These are phyloP conservation scores for Xylariales sp. DNA, from an alignment of 2,329 filamentous ascomycete genomes.

Conservation along the genomic window DNA sequence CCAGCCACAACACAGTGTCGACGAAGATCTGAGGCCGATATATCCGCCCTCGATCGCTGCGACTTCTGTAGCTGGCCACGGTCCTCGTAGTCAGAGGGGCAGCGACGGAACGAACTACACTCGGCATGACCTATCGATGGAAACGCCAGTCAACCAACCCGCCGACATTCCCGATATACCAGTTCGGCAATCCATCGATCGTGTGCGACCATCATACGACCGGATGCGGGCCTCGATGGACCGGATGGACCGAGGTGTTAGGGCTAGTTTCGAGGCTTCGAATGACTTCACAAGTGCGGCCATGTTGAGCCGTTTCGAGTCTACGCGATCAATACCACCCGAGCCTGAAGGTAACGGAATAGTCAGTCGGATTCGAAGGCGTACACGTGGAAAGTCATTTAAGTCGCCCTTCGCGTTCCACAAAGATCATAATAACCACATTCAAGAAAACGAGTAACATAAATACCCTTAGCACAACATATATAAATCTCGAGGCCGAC, in stretches of 20 bases:
- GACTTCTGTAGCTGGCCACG: conserved; percentile 73
- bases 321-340: conserved; percentile 63
- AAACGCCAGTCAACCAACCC: conserved; percentile 54
- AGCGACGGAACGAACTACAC: conserved; percentile 96
- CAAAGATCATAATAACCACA: conserved; percentile 45
- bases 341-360: conserved; percentile 43
- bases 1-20: conserved; percentile 71
- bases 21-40: conserved; percentile 91
- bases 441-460: conserved; percentile 48
- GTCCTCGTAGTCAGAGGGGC: conserved; percentile 85
- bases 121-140: conserved; percentile 70
- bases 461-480: background rate
- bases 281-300: conserved; percentile 93
- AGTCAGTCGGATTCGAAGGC: conserved; percentile 49
- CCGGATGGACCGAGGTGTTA: conserved; percentile 62
- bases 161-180: conserved; percentile 43
- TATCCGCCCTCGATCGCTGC: conserved; percentile 92
- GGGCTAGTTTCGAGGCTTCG: conserved; percentile 86
- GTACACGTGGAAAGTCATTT: conserved; percentile 52
- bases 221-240: conserved; percentile 89
- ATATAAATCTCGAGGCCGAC: conserved; percentile 2
- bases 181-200: conserved; percentile 69
- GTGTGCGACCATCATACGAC: conserved; percentile 86
- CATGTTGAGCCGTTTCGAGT: conserved; percentile 85
- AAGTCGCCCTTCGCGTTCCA: conserved; percentile 49